Evolutionary conservation across 805 yeast species (phyloP).

Genomic region (Pichia occidentalis): DNA sequence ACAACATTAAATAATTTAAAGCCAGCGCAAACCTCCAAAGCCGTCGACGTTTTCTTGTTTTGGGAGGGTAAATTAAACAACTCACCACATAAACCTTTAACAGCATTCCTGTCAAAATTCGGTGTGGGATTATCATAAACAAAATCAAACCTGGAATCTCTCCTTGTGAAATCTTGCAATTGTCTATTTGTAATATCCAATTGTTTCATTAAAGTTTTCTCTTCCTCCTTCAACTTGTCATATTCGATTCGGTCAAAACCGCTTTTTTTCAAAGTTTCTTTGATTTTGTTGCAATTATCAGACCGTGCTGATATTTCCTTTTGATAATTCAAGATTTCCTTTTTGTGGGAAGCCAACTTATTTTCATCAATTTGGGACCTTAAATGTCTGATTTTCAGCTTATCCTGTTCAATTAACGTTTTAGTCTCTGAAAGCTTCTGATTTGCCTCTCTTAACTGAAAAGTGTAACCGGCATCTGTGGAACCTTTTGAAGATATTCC

Average conservation of each 20-base stretch:
- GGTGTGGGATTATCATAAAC: constrained; percentile 59
- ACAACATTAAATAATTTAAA: constrained; percentile 83
- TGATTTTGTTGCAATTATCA: constrained; percentile 33
- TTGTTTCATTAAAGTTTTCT: constrained; percentile 38
- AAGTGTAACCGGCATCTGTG: constrained; percentile 67
- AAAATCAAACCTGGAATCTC: constrained; percentile 70
- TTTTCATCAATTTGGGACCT: constrained; percentile 37
- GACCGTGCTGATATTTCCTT: constrained; percentile 39
- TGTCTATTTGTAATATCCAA: constrained; percentile 39
- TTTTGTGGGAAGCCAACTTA: constrained; percentile 40
- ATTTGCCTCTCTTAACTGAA: constrained; percentile 62
- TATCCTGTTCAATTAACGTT: constrained; percentile 52
- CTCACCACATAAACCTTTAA: constrained; percentile 88
- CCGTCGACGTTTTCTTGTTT: constrained; percentile 59
- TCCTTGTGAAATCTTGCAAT: constrained; percentile 51
- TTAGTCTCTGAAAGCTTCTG: constrained; percentile 45
- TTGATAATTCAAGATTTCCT: constrained; percentile 45
- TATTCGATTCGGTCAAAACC: constrained; percentile 52
- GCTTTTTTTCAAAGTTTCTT: constrained; percentile 37
- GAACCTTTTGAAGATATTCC: constrained; percentile 85
- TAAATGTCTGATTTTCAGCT: constrained; percentile 53
- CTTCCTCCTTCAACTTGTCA: constrained; percentile 40
- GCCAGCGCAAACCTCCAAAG: constrained; percentile 92
- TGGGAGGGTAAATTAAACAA: constrained; percentile 57
- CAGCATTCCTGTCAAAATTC: constrained; percentile 52